A percentile compares a stretch with the other conserved stretches of the same genome.
Evolutionary conservation across 2,329 filamentous ascomycete genomes (phyloP).

Genomic region (Botrytis deweyae): DNA sequence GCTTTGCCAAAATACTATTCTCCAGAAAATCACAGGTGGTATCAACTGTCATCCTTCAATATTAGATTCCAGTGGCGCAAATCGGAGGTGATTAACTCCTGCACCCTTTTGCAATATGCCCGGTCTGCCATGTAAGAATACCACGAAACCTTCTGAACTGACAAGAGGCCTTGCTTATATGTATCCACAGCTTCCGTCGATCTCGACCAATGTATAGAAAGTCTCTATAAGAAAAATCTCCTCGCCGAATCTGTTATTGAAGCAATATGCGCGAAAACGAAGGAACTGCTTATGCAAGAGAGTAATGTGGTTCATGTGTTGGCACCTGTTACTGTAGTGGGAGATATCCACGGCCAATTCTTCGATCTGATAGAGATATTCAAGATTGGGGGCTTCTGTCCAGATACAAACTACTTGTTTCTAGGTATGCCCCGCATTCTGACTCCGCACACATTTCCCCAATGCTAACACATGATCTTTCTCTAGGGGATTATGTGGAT

Average conservation of each 20-base stretch:
- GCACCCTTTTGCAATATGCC: slow-evolving; percentile 48
- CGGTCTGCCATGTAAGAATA: slow-evolving; percentile 53
- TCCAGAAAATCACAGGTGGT: slow-evolving; percentile 33
- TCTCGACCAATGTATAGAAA: slow-evolving; percentile 96
- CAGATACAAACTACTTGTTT: slow-evolving; percentile 97
- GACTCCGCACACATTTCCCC: slow-evolving; percentile 9
- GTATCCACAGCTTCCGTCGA: slow-evolving; percentile 81
- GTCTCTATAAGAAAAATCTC: slow-evolving; percentile 94
- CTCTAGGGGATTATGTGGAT: slow-evolving; percentile 85
- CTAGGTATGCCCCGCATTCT: slow-evolving; percentile 59
- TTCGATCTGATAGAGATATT: slow-evolving; percentile 99
- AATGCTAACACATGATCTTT: slow-evolving; percentile 18
- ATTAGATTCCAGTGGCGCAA: slow-evolving; percentile 32
- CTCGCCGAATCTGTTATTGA: slow-evolving; percentile 97
- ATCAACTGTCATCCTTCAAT: slow-evolving; percentile 29
- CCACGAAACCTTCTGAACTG: slow-evolving; percentile 6
- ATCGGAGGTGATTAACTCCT: slow-evolving; percentile 25
- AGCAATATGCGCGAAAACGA: slow-evolving; percentile 98
- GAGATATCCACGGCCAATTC: slow-evolving; percentile 98
- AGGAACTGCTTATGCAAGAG: slow-evolving; percentile 98
- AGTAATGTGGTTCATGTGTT: slow-evolving; percentile 98
- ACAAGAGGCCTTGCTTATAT: slow-evolving; percentile 9
- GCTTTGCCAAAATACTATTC: slow-evolving; percentile 34
- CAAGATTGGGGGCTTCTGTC: slow-evolving; percentile 94
- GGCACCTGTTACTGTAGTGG: slow-evolving; percentile 94